Evolutionary conservation across 2,329 filamentous ascomycete genomes (phyloP), one percentile per base, ranked within the genome.

Genomic region (Microdochium nivale): DNA sequence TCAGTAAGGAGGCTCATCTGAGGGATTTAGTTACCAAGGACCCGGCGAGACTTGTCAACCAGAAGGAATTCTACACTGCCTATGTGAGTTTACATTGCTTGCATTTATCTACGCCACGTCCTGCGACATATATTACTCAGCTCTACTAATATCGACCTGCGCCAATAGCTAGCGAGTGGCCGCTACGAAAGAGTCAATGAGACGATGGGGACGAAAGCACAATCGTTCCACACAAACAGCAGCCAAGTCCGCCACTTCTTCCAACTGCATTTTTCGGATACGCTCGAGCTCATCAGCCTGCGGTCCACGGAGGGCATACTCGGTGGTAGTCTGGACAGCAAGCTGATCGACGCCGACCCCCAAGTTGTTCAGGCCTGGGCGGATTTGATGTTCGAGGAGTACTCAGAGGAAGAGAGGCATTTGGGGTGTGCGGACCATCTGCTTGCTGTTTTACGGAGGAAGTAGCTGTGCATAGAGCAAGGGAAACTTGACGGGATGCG

Each of bases 301-400:
- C 53, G 55, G 2, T 52, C 55, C 13, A 46, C 53, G 2, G 53
- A 56, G 23, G 53, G 55, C 5, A 54, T 56, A 10, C 48, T 56
- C 1, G 55, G 55, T 8, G 55, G 55, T 19, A 48, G 54, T 2
- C 47, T 56, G 14, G 51, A 54, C 48, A 49, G 49, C 19, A 53
- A 49, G 37, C 49, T 56, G 3, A 47, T 49, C n/a, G 44, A 40
- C 1, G 44, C 54, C 2, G 51, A 24, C 16, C 40, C 40, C 19
- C 16, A 5, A 21, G 40, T 44, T 16, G n/a, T 44, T 7, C 10
- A 44, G n/a, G 13, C 21, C 19, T 24, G n/a, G 21, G n/a, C 40
- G 8, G n/a, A 44, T 19, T 19, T 44, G 9, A 23, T 44, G 40
- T 23, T 21, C 19, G 40, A 23, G 19, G 7, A 44, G 13, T 23